phyloP scores from a whole-genome alignment of 2,329 filamentous ascomycete species.

The Simplicillium aogashimaense region DNA sequence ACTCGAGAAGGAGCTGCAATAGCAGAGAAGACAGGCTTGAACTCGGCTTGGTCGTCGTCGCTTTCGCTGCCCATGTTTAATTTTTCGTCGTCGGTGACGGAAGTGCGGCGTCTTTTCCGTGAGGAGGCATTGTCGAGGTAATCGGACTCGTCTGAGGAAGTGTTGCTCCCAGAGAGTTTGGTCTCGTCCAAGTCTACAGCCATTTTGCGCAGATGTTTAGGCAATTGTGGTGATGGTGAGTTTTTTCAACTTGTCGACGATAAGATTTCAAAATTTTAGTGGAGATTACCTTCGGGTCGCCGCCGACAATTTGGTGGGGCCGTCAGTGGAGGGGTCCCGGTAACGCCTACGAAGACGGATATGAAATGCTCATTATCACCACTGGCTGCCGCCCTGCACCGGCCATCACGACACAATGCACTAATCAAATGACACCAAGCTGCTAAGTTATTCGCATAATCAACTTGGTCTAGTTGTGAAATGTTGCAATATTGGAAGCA shows the following conservation, averaged over 20 bases:
- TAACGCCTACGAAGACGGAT: neutral
- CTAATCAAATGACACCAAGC: too few species aligned
- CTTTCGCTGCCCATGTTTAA: constrained; percentile 10
- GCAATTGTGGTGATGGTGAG: neutral
- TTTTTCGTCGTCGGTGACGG: constrained; percentile 10
- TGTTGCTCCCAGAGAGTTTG: neutral
- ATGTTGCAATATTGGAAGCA: too few species aligned
- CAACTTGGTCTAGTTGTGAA: too few species aligned
- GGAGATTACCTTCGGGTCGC: neutral
- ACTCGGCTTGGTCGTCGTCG: constrained; percentile 15
- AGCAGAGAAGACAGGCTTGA: constrained; percentile 25
- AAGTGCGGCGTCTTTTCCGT: constrained; percentile 35
- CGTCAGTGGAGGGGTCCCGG: neutral
- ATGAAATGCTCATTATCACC: too few species aligned
- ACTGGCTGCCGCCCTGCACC: too few species aligned
- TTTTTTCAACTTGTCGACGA: constrained; percentile 1
- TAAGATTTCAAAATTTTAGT: neutral
- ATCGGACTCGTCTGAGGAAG: constrained; percentile 32
- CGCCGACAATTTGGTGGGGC: neutral
- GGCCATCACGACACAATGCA: too few species aligned
- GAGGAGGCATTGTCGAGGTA: constrained; percentile 33
- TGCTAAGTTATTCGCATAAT: too few species aligned
- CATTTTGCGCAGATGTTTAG: constrained; percentile 2
- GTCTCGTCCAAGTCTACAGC: constrained; percentile 1
- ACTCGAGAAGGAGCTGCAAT: constrained; percentile 45